Evolutionary conservation across 257 asterid genomes (phyloP), one percentile per base, ranked within the genome.

Genomic region (Parsonsia alboflavescens): DNA sequence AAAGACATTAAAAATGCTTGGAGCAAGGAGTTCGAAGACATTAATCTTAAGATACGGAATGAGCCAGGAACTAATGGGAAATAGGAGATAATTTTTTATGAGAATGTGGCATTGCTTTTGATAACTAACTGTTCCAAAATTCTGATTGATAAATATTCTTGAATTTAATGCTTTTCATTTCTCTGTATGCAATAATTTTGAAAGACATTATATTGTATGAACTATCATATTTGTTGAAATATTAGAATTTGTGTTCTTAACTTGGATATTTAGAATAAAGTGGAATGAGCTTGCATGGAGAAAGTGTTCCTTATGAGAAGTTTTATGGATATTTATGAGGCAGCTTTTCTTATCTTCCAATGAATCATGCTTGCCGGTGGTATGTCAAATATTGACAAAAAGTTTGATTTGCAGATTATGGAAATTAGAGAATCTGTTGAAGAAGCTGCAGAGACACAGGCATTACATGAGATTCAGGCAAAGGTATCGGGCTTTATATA

Each of bases 341-440:
- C 69, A 63, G 15, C 70, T 64, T 69, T 41, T 1, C 30, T 21
- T 28, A 15, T 66, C 44, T 30, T 36, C 7, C 56, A 57, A 54
- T 11, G 33, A 54, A 53, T 48, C 66, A 52, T 71, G 72, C n/a
- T 63, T 63, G 42, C 22, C 36, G 6, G 44, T 30, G 41, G 13
- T 75, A 8, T 5, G 39, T 33, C 16, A 58, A 73, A 11, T 41
- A n/a, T 9, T 67, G 17, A 69, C 41, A 6, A 65, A 49, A 64
- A 68, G 68, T 61, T 75, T 73, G 68, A 76, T 61, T 9, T 82
- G 84, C 89, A 91, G 98, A 83, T 93, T 71, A 83, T 93, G 92
- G 97, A 93, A 78, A 80, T 93, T 33, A 89, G 98, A 84, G 98
- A 91, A 84, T 83, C 90, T 45, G 91, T 93, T 65, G 97, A 91